Conservation (phyloP, 768 basidiomycete genomes). For the Amanita fuliginea region DNA sequence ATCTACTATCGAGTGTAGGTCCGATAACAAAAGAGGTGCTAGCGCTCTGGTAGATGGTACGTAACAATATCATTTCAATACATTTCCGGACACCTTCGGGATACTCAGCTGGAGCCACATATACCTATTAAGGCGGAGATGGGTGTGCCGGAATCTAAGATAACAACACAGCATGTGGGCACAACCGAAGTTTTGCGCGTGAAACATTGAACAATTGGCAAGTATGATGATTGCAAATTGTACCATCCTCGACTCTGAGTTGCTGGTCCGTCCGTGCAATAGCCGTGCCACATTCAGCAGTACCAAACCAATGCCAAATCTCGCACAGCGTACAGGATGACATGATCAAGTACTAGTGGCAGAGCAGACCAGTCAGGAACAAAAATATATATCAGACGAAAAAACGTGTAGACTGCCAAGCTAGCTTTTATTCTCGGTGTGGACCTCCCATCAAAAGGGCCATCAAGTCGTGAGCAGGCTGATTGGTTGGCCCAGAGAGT, state of each 20-base stretch:
- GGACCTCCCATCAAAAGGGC: constrained; percentile 69
- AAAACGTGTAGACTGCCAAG: constrained; percentile 3
- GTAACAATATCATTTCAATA: too few species aligned
- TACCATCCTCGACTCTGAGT: background rate
- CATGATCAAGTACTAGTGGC: constrained; percentile 4
- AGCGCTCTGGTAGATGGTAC: background rate
- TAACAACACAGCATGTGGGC: background rate
- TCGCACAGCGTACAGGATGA: background rate
- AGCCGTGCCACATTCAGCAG: background rate
- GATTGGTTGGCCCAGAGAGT: constrained; percentile 34
- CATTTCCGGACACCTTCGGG: too few species aligned
- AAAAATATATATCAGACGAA: constrained; percentile 7
- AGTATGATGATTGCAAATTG: background rate
- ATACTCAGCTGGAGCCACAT: too few species aligned
- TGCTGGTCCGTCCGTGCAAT: background rate
- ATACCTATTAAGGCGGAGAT: background rate
- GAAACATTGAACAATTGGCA: background rate
- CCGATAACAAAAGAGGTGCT: background rate
- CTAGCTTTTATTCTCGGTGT: constrained; percentile 45
- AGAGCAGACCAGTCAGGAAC: constrained; percentile 1
- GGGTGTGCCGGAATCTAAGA: background rate
- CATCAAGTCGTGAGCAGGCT: constrained; percentile 69
- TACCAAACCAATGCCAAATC: background rate
- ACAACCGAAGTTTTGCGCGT: background rate
- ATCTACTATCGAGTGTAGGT: background rate